These are phyloP conservation scores for Calonectria pseudoturangicola DNA, from an alignment of 2,329 filamentous ascomycete genomes.

Conservation along the genomic window DNA sequence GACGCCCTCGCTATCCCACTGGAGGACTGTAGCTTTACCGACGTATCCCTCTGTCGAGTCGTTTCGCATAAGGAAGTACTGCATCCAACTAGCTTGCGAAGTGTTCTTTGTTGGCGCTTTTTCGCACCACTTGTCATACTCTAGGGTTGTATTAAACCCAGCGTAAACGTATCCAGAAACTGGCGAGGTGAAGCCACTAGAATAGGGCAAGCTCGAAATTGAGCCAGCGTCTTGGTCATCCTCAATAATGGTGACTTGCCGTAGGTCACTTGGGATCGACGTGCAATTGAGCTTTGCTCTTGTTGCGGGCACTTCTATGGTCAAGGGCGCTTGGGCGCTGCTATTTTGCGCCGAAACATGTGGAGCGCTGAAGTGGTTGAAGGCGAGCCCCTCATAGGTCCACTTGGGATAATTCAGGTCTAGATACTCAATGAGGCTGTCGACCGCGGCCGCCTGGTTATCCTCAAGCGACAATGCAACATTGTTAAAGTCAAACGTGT, in stretches of 20 bases:
- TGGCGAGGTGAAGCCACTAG: constrained; percentile 30
- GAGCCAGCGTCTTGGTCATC: constrained; percentile 25
- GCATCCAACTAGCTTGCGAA: constrained; percentile 42
- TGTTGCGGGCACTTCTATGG: constrained; percentile 43
- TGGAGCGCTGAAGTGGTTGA: constrained; percentile 47
- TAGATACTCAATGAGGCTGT: constrained; percentile 52
- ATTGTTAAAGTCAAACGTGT: constrained; percentile 52
- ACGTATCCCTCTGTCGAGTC: constrained; percentile 42
- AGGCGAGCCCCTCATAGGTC: constrained; percentile 56
- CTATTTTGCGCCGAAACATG: constrained; percentile 30
- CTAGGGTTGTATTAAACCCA: constrained; percentile 48
- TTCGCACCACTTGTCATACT: constrained; percentile 46
- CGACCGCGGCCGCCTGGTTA: constrained; percentile 51
- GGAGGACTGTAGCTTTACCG: constrained; percentile 49
- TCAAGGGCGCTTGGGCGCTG: constrained; percentile 39
- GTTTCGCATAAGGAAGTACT: constrained; percentile 48
- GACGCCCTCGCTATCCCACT: constrained; percentile 41
- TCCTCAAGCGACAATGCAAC: constrained; percentile 48
- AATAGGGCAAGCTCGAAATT: constrained; percentile 32
- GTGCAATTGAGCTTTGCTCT: constrained; percentile 49
- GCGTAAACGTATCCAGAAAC: constrained; percentile 35
- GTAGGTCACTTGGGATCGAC: constrained; percentile 39
- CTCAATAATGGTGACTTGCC: constrained; percentile 34
- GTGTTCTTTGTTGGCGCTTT: constrained; percentile 38
- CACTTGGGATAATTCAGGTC: constrained; percentile 57